phyloP scores from a whole-genome alignment of 352 stramenopile genomes.

The Globisporangium radiosum region DNA sequence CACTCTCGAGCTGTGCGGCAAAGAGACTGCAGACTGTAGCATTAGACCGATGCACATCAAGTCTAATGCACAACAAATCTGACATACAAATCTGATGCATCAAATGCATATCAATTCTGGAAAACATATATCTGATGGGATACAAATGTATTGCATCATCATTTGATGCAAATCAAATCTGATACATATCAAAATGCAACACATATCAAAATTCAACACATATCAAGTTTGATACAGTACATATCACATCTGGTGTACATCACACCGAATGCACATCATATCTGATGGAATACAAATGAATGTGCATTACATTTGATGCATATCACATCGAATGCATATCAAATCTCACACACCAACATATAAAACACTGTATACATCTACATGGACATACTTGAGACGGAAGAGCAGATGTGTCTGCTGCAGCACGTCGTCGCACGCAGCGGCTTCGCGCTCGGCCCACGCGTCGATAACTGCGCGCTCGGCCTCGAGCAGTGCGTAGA shows the following conservation, averaged over 20 bases:
- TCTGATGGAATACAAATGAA: not conserved
- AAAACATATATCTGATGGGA: too few relatives aligned
- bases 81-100: too few relatives aligned
- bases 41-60: too few relatives aligned
- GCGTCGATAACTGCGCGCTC: slow-evolving; percentile 33
- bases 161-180: too few relatives aligned
- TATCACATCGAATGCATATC: too few relatives aligned
- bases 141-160: too few relatives aligned
- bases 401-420: slow-evolving; percentile 29
- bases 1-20: slow-evolving; percentile 50
- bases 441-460: slow-evolving; percentile 23
- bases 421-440: slow-evolving; percentile 22
- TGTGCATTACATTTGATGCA: not conserved
- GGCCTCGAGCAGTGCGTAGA: slow-evolving; percentile 44
- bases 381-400: slow-evolving; percentile 36
- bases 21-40: slow-evolving; percentile 31
- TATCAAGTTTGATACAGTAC: not conserved
- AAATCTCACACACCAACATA: too few relatives aligned
- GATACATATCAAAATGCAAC: too few relatives aligned
- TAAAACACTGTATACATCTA: not conserved
- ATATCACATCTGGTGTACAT: not conserved
- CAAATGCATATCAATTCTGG: too few relatives aligned
- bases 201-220: too few relatives aligned
- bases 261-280: not conserved
- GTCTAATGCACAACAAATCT: not conserved